Evolutionary conservation across 2,329 filamentous ascomycete species (phyloP).

Genomic region (Podosphaera xanthii): DNA sequence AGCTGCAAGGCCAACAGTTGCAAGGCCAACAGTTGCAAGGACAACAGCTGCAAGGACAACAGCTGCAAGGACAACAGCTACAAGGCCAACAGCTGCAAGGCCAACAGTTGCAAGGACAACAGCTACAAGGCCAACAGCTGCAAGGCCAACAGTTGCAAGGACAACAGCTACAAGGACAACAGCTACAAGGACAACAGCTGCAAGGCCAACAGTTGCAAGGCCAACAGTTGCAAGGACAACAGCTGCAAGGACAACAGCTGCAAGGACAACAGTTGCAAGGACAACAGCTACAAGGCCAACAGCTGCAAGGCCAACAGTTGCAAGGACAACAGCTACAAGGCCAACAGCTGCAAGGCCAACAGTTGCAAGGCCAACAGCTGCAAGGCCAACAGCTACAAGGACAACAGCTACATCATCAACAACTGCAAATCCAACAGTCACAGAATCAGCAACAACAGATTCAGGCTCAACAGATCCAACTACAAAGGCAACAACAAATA

Average conservation of each 20-base stretch:
- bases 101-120: neutral
- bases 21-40: neutral
- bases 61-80: slow-evolving; percentile 1
- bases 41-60: slow-evolving; percentile 3
- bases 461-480: neutral
- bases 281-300: too few species aligned
- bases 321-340: neutral
- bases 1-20: neutral
- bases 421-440: neutral
- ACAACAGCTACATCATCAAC: neutral
- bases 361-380: slow-evolving; percentile 2
- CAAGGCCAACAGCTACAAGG: neutral
- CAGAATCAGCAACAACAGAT: neutral
- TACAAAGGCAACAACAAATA: slow-evolving; percentile 1
- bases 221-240: slow-evolving; percentile 1
- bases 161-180: neutral
- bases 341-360: slow-evolving; percentile 1
- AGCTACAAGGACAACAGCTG: neutral
- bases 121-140: neutral
- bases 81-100: neutral
- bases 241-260: slow-evolving; percentile 1
- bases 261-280: neutral
- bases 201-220: neutral
- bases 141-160: slow-evolving; percentile 3
- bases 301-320: too few species aligned